phyloP scores from a whole-genome alignment of 2,329 filamentous ascomycete genomes.

The Colletotrichum liriopes region DNA sequence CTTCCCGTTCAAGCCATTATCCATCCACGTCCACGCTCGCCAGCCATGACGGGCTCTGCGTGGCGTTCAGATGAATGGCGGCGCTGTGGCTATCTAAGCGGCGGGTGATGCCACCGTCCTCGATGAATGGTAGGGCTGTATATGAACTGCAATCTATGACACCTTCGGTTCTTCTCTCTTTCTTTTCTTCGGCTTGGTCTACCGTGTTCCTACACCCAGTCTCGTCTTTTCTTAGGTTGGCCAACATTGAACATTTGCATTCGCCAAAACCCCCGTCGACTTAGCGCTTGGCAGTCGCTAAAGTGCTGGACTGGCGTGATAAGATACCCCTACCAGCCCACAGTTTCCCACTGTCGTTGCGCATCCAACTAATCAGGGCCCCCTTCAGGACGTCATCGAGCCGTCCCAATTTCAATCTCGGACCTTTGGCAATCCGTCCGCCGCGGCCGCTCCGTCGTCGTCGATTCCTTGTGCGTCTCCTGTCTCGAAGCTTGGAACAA shows the following conservation, averaged over 20 bases:
- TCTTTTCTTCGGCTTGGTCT: neutral
- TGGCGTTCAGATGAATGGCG: constrained; percentile 15
- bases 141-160: neutral
- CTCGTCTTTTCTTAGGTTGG: neutral
- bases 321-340: constrained; percentile 24
- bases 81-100: neutral
- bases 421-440: constrained; percentile 34
- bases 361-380: constrained; percentile 31
- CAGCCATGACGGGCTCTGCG: constrained; percentile 8
- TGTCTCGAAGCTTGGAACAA: constrained; percentile 11
- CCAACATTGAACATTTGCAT: neutral
- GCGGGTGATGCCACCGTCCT: neutral
- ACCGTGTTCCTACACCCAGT: neutral
- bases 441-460: constrained; percentile 21
- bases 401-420: constrained; percentile 41
- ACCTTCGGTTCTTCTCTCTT: neutral
- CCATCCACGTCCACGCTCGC: constrained; percentile 9
- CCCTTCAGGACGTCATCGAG: constrained; percentile 42
- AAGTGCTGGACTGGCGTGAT: constrained; percentile 27
- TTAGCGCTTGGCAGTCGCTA: constrained; percentile 36
- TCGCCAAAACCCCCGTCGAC: constrained; percentile 13
- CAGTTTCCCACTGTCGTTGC: constrained; percentile 15
- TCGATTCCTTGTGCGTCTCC: constrained; percentile 27
- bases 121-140: too few relatives aligned
- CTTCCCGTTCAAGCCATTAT: constrained; percentile 13